Evolutionary conservation across 257 asterid genomes (phyloP).

Genomic region (Plantago major): DNA sequence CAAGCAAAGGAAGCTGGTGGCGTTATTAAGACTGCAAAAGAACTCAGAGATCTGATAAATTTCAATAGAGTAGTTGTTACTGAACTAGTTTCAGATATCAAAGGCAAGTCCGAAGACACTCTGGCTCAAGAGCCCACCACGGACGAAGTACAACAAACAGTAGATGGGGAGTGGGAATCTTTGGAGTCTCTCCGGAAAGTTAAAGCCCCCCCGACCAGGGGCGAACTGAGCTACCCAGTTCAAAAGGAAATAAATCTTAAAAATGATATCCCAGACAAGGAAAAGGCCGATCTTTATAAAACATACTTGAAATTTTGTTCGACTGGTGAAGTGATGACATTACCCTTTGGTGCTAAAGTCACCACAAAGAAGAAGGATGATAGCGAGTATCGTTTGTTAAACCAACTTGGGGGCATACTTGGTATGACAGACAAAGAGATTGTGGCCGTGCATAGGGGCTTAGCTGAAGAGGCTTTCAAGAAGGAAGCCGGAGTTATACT

Average conservation of each 20-base stretch:
- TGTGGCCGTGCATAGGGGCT: conserved; percentile 72
- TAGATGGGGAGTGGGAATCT: conserved; percentile 78
- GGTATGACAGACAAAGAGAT: conserved; percentile 76
- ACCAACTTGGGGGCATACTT: conserved; percentile 77
- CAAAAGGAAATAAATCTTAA: conserved; percentile 81
- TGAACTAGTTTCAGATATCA: conserved; percentile 75
- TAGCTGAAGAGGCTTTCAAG: conserved; percentile 91
- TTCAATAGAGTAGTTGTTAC: conserved; percentile 83
- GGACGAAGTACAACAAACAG: conserved; percentile 35
- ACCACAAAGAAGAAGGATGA: conserved; percentile 83
- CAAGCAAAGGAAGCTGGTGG: conserved; percentile 76
- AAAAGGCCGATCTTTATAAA: conserved; percentile 82
- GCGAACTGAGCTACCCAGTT: conserved; percentile 36
- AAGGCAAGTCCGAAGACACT: conserved; percentile 65
- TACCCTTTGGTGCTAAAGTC: conserved; percentile 77
- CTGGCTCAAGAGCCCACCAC: conserved; percentile 42
- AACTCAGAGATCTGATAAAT: conserved; percentile 75
- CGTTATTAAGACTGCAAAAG: conserved; percentile 73
- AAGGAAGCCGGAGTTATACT: conserved; percentile 89
- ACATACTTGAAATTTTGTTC: conserved; percentile 77
- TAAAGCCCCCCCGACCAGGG: conserved; percentile 50
- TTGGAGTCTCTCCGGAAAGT: conserved; percentile 58
- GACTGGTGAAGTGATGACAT: conserved; percentile 77
- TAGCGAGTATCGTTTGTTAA: conserved; percentile 61
- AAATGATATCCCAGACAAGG: conserved; percentile 89